Evolutionary conservation across 306 rosid species (phyloP).

Genomic region (barrel medic (Medicago truncatula)): MtrunA17r5.0-ANR NC_053042.1:13994001-13994500

Average conservation of each 20-base stretch:
- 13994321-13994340: constrained; percentile 5
- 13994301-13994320: not conserved
- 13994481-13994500: constrained; percentile 21
- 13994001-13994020: not conserved
- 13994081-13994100: not conserved
- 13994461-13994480: constrained; percentile 21
- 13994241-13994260: not conserved
- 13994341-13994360: not conserved
- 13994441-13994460: not conserved
- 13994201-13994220: not conserved
- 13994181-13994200: not conserved
- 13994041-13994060: not conserved
- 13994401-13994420: not conserved
- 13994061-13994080: not conserved
- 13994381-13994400: not conserved
- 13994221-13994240: constrained; percentile 1
- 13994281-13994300: constrained; percentile 1
- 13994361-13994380: not conserved
- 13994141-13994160: not conserved
- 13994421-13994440: not conserved
- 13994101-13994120: not conserved
- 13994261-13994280: not conserved
- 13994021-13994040: not conserved
- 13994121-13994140: not conserved
- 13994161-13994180: not conserved